phyloP scores from a whole-genome alignment of 441 rosid genomes.

The Viola pubescens region DNA sequence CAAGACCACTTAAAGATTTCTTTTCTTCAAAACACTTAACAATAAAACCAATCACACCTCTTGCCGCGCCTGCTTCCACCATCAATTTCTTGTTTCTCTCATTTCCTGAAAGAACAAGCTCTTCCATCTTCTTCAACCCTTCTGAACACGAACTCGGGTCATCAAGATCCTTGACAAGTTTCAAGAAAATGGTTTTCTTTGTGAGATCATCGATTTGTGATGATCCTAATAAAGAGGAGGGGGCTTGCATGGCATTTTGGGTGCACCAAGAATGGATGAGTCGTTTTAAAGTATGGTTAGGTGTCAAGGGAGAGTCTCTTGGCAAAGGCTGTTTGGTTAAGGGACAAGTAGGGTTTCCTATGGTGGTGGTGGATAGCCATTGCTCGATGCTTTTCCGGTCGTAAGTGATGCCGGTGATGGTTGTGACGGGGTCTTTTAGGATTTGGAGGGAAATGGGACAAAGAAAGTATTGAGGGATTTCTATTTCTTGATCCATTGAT shows the following conservation, averaged over 20 bases:
- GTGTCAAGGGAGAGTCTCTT: conserved; percentile 31
- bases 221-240: conserved; percentile 20
- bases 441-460: conserved; percentile 65
- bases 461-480: conserved; percentile 47
- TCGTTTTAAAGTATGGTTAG: conserved; percentile 41
- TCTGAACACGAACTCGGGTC: not conserved
- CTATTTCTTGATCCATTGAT: conserved; percentile 33
- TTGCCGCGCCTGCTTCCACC: conserved; percentile 25
- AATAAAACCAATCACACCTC: conserved; percentile 23
- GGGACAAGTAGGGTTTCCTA: conserved; percentile 30
- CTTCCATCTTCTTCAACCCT: conserved; percentile 29
- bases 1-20: conserved; percentile 17
- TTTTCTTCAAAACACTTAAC: conserved; percentile 18
- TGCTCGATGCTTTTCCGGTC: conserved; percentile 61
- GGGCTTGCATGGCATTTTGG: conserved; percentile 17
- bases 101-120: conserved; percentile 17
- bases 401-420: conserved; percentile 62
- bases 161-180: conserved; percentile 28
- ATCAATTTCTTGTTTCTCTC: conserved; percentile 28
- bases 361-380: conserved; percentile 37
- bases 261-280: conserved; percentile 49
- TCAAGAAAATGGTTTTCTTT: conserved; percentile 17
- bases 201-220: conserved; percentile 2
- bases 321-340: conserved; percentile 47
- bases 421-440: conserved; percentile 64